Base-by-base conservation (phyloP, 352 stramenopile genomes). In the Pythium vanterpoolii region DNA sequence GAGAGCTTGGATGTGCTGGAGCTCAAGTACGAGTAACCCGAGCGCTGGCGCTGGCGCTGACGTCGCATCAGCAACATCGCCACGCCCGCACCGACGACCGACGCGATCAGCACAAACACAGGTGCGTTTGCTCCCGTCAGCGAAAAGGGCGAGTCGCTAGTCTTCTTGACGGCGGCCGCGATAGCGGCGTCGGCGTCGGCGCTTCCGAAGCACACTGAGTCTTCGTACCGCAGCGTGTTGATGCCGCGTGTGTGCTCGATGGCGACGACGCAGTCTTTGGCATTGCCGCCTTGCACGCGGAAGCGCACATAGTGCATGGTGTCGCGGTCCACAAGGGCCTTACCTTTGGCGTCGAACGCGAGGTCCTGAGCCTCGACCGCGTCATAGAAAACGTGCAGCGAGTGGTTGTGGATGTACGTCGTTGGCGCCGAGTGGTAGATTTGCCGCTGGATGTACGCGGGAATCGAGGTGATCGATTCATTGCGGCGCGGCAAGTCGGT, bases 21-120 rank as follows among this genome's bases (percentile, higher is more conserved):
- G 30, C 66, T 72, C 40, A 88, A 40, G 65, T 88, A 88, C 58
- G 75, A 76, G 66, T 88, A 88, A 4, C 78, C 78, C 10, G 71
- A 77, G 27, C 78, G 78, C 43, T 88, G 76, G 23, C 50, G 63
- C 27, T 71, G 69, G n/a, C 76, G 76, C 38, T 81, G 73, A 21
- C 66, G 75, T 40, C 74, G 68, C 14, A 84, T 13, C 11, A 83
- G 31, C 5, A 79, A 27, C 38, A 68, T 48, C 9, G 75, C 72
- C 11, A 83, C 65, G 16, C 71, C 18, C 0, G 59, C 73, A 1
- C 75, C 78, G 4, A 53, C 68, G 19, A 75, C 9, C 0, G 65
- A 72, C 5, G 72, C 74, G 53, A 84, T 62, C 40, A 86, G 47
- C 7, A 73, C 64, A 14, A 81, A 66, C 19, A 66, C 27, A 0